Evolutionary conservation across 2,329 filamentous ascomycete species (phyloP).

Genomic region (Hortaea werneckii): DNA sequence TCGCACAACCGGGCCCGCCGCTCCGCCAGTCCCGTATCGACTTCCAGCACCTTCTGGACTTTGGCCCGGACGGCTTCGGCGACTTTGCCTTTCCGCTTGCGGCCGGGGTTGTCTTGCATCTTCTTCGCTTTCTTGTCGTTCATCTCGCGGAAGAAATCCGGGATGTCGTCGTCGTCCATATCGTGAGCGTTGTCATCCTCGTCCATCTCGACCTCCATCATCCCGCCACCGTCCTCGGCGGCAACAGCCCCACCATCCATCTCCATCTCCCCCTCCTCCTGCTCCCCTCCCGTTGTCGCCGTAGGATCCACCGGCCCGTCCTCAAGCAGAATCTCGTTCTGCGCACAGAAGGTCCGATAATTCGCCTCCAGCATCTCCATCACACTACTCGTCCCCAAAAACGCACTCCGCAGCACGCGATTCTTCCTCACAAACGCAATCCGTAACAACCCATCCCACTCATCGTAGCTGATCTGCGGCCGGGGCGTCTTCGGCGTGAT

Average conservation of each 20-base stretch:
- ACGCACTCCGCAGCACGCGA: conserved; percentile 73
- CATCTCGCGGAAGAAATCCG: conserved; percentile 71
- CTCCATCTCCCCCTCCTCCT: conserved; percentile 28
- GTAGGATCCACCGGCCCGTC: conserved; percentile 43
- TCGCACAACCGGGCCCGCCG: conserved; percentile 79
- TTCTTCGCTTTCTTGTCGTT: conserved; percentile 46
- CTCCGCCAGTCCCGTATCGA: conserved; percentile 68
- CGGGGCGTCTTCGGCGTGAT: conserved; percentile 79
- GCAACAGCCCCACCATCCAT: conserved; percentile 28
- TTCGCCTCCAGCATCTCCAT: conserved; percentile 77
- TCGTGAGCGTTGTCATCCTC: conserved; percentile 29
- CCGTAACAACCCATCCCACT: conserved; percentile 84
- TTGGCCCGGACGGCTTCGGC: conserved; percentile 76
- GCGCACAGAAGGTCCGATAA: conserved; percentile 81
- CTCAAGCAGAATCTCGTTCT: conserved; percentile 71
- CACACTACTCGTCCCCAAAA: conserved; percentile 70
- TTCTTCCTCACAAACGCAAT: conserved; percentile 84
- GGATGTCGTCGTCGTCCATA: conserved; percentile 42
- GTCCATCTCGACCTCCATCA: conserved; percentile 19
- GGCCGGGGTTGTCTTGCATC: conserved; percentile 40
- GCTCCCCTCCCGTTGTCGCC: conserved; percentile 32
- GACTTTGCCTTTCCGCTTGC: conserved; percentile 69
- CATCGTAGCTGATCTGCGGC: conserved; percentile 83
- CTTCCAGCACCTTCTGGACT: conserved; percentile 72
- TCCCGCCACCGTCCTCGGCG: conserved; percentile 16